A percentile compares a stretch with the other conserved stretches of the same genome.
These are phyloP conservation scores for Hyaloscypha finlandica DNA, from an alignment of 495 filamentous ascomycete genomes.

Conservation along the genomic window DNA sequence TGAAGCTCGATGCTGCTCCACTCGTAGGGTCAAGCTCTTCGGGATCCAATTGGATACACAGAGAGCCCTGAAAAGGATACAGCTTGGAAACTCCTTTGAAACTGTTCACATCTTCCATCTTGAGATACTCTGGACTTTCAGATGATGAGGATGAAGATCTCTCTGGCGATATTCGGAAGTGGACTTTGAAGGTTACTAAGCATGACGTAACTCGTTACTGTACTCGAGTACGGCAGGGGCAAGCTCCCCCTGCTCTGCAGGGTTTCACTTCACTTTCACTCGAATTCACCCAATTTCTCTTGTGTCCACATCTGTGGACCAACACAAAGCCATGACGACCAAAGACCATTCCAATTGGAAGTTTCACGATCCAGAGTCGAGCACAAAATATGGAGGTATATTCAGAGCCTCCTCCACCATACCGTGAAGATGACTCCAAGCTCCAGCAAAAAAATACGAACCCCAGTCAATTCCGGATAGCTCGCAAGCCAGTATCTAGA, in stretches of 20 bases:
- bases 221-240: background rate
- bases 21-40: too few relatives aligned
- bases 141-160: background rate
- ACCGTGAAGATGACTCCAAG: background rate
- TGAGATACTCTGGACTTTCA: background rate
- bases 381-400: constrained; percentile 9
- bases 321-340: background rate
- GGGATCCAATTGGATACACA: too few relatives aligned
- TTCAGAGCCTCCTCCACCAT: constrained; percentile 11
- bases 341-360: background rate
- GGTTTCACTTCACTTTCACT: constrained; percentile 1
- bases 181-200: background rate
- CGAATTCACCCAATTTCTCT: constrained; percentile 1
- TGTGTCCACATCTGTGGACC: constrained; percentile 1
- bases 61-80: too few relatives aligned
- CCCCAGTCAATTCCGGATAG: constrained; percentile 3
- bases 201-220: background rate
- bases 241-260: background rate
- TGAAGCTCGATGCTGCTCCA: too few relatives aligned
- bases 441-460: background rate
- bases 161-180: background rate
- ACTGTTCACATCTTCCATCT: too few relatives aligned
- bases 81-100: too few relatives aligned
- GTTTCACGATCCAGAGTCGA: background rate
- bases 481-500: constrained; percentile 15